These are phyloP conservation scores for Agrostemma githago DNA, from an alignment of 148 eudicot species.

Conservation along the genomic window DNA sequence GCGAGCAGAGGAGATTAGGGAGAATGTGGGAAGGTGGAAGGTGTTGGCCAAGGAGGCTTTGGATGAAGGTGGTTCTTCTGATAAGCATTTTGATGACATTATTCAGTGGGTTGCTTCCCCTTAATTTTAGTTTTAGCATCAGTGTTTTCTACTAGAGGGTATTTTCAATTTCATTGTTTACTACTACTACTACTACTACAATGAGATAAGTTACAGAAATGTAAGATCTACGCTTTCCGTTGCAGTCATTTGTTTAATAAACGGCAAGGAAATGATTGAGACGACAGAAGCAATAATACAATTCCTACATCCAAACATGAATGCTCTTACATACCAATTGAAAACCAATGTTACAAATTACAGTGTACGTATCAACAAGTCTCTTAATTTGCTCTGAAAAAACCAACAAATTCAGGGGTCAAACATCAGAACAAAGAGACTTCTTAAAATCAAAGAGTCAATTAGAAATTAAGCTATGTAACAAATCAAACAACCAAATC, in stretches of 20 bases:
- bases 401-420: background rate
- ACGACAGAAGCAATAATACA: no score
- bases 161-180: background rate
- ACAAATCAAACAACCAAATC: background rate
- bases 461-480: background rate
- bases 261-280: no score
- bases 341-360: background rate
- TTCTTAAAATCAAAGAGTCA: background rate
- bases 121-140: background rate
- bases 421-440: background rate
- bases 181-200: no score
- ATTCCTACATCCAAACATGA: background rate
- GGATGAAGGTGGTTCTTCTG: slow-evolving; percentile 18
- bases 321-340: background rate
- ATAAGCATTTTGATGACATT: slow-evolving; percentile 21
- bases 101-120: slow-evolving; percentile 13
- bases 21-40: slow-evolving; percentile 23
- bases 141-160: background rate
- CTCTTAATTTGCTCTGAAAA: background rate
- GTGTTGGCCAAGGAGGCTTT: slow-evolving; percentile 24
- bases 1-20: slow-evolving; percentile 14
- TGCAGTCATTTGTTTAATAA: no score
- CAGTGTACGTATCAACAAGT: background rate
- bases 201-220: no score
- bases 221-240: no score